These are phyloP conservation scores for Alternaria panax DNA, from an alignment of 2,329 filamentous ascomycete genomes.

Conservation along the genomic window DNA sequence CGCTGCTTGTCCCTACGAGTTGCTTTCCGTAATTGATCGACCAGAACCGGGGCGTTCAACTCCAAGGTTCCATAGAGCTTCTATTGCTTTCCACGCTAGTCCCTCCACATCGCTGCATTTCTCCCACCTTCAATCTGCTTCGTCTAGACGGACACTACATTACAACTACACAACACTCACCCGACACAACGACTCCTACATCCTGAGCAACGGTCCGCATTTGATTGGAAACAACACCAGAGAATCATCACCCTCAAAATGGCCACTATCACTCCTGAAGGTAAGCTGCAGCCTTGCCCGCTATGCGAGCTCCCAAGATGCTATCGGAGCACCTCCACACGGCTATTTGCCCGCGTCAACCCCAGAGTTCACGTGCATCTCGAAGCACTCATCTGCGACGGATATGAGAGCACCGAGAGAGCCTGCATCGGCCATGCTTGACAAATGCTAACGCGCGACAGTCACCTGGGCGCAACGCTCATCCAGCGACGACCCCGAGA, in stretches of 20 bases:
- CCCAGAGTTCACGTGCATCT: neutral
- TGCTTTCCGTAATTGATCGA: conserved; percentile 20
- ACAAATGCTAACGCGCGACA: conserved; percentile 52
- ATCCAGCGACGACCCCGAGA: conserved; percentile 75
- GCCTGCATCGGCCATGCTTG: neutral
- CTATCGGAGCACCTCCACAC: neutral
- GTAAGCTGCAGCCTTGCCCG: conserved; percentile 45
- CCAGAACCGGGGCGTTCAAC: conserved; percentile 30
- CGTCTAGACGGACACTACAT: conserved; percentile 31
- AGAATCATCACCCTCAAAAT: conserved; percentile 26
- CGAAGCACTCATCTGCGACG: neutral
- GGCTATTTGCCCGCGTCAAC: neutral
- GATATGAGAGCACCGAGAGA: conserved; percentile 7
- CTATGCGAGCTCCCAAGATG: neutral
- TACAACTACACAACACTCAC: conserved; percentile 21
- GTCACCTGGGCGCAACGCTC: conserved; percentile 99
- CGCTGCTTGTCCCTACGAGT: conserved; percentile 1
- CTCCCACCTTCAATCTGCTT: conserved; percentile 42
- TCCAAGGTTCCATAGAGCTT: conserved; percentile 44
- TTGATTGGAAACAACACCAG: conserved; percentile 5
- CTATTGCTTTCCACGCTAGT: conserved; percentile 52
- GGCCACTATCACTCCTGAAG: conserved; percentile 51
- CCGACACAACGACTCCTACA: conserved; percentile 2
- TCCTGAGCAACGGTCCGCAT: neutral
- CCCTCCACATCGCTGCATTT: conserved; percentile 45